A percentile compares a stretch with the other conserved stretches of the same genome.
These are phyloP conservation scores for Nevesoporus exiguus DNA, from an alignment of 768 basidiomycete genomes.

Conservation along the genomic window DNA sequence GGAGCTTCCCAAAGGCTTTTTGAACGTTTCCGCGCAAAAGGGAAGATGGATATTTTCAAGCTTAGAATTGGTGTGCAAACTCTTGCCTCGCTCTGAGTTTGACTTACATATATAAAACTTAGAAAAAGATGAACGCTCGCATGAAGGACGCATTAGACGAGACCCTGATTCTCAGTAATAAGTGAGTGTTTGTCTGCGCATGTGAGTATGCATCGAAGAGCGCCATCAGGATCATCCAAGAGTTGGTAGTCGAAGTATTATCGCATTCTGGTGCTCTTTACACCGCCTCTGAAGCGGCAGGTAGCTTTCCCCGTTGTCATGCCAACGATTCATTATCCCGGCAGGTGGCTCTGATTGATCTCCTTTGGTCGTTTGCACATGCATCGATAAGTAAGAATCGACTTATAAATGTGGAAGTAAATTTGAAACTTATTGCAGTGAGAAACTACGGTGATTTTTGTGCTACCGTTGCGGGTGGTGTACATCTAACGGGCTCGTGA, in stretches of 20 bases:
- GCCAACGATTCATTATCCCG: neutral
- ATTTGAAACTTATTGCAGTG: conserved; percentile 30
- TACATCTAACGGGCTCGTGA: neutral
- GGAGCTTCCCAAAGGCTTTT: conserved; percentile 64
- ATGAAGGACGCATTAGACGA: conserved; percentile 94
- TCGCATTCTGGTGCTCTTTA: conserved; percentile 77
- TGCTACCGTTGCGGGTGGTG: neutral
- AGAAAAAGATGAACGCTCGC: conserved; percentile 87
- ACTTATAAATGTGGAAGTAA: neutral
- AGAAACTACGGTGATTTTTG: conserved; percentile 44
- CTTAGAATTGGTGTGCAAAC: conserved; percentile 66
- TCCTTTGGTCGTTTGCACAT: conserved; percentile 88
- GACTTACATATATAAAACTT: neutral
- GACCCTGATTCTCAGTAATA: conserved; percentile 79
- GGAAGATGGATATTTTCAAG: conserved; percentile 75
- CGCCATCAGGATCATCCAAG: conserved; percentile 65
- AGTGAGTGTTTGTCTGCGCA: conserved; percentile 37
- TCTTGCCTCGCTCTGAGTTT: neutral
- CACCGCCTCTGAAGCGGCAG: conserved; percentile 85
- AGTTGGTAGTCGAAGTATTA: conserved; percentile 68
- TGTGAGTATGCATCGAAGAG: neutral
- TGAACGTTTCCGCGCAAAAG: conserved; percentile 63
- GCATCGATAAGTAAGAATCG: conserved; percentile 66
- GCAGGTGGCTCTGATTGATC: conserved; percentile 84
- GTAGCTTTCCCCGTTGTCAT: neutral